phyloP scores from a whole-genome alignment of 495 filamentous ascomycete genomes.

The Talaromyces ruber region DNA sequence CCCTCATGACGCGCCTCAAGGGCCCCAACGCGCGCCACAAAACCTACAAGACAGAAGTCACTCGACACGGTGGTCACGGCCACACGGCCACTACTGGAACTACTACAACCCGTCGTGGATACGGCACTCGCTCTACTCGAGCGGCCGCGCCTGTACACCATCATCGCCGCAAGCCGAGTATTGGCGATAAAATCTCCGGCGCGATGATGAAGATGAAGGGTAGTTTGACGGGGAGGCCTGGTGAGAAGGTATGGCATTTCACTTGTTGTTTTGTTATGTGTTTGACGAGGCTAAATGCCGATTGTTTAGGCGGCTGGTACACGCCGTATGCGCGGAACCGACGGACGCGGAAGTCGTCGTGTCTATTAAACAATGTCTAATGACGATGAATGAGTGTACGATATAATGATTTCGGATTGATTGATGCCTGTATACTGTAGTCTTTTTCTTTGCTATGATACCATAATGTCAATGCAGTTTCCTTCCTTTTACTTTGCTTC shows the following conservation, averaged over 20 bases:
- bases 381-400: background rate
- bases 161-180: slow-evolving; percentile 44
- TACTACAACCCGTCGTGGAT: background rate
- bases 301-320: slow-evolving; percentile 57
- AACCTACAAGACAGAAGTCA: slow-evolving; percentile 19
- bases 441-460: background rate
- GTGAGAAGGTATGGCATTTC: slow-evolving; percentile 44
- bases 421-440: background rate
- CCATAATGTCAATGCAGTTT: background rate
- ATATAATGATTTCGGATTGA: background rate
- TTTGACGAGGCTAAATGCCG: slow-evolving; percentile 7
- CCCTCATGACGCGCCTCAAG: slow-evolving; percentile 21
- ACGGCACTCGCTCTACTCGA: slow-evolving; percentile 10
- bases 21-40: slow-evolving; percentile 17
- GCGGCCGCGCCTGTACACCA: slow-evolving; percentile 31
- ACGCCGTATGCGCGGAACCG: slow-evolving; percentile 62
- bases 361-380: background rate
- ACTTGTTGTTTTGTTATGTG: no score
- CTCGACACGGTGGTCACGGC: background rate
- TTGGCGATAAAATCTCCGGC: slow-evolving; percentile 64
- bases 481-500: no score
- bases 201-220: slow-evolving; percentile 61
- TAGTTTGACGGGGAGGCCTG: slow-evolving; percentile 50
- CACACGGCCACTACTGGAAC: background rate
- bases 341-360: slow-evolving; percentile 44